A percentile compares a stretch with the other conserved stretches of the same genome.
Evolutionary conservation across 495 filamentous ascomycete genomes (phyloP).

Genomic region (Sporormia fimetaria): DNA sequence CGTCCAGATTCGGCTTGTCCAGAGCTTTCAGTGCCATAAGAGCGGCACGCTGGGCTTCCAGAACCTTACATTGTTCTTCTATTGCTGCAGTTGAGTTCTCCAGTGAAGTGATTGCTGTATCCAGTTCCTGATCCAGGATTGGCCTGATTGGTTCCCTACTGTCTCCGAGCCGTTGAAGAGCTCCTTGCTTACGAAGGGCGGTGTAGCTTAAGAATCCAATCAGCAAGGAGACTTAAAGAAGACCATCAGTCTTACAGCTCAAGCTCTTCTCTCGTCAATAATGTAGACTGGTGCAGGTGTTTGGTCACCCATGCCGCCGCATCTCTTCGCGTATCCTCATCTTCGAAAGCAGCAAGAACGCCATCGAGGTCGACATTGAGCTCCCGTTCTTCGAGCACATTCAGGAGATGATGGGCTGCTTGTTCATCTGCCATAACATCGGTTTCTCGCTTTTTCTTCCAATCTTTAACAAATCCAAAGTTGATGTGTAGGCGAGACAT

Average conservation of each 20-base stretch:
- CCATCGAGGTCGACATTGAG: constrained; percentile 26
- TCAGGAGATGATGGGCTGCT: constrained; percentile 27
- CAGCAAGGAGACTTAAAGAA: background rate
- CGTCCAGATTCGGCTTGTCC: constrained; percentile 16
- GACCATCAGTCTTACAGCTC: constrained; percentile 25
- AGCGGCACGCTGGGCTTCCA: constrained; percentile 31
- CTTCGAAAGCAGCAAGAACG: constrained; percentile 29
- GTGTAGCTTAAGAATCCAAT: constrained; percentile 10
- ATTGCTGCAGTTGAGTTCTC: constrained; percentile 31
- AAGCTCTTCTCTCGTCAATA: constrained; percentile 32
- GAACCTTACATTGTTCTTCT: constrained; percentile 28
- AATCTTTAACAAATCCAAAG: too few relatives aligned
- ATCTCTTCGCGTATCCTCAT: constrained; percentile 20
- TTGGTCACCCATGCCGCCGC: constrained; percentile 27
- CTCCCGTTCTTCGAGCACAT: constrained; percentile 29
- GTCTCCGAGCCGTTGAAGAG: constrained; percentile 7
- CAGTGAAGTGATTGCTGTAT: constrained; percentile 27
- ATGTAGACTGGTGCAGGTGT: constrained; percentile 25
- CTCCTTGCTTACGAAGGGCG: constrained; percentile 13
- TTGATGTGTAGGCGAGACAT: too few relatives aligned
- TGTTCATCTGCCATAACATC: constrained; percentile 22
- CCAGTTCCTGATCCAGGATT: constrained; percentile 27
- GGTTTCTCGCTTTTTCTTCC: too few relatives aligned
- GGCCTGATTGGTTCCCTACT: constrained; percentile 16
- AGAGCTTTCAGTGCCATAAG: constrained; percentile 25